Conservation (phyloP, 2,329 filamentous ascomycete species). For the Trichophyton benhamiae region DNA sequence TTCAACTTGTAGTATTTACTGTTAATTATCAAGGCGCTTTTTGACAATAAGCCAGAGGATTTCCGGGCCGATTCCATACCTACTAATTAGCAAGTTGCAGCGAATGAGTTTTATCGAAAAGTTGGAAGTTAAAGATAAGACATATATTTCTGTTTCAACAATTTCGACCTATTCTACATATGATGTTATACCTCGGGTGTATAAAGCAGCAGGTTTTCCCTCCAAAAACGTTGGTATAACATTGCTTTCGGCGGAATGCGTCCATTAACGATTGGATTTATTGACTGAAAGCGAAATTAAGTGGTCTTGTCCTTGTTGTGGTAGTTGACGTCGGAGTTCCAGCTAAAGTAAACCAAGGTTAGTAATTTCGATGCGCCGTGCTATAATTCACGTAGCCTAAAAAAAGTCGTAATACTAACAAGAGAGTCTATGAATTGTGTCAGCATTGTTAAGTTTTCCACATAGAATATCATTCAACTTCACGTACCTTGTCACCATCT, state of each 20-base stretch:
- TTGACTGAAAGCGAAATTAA: slow-evolving; percentile 19
- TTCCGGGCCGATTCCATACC: no score
- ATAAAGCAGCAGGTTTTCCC: background rate
- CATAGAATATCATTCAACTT: background rate
- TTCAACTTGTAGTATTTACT: background rate
- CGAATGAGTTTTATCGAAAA: background rate
- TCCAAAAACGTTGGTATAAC: background rate
- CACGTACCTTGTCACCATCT: slow-evolving; percentile 78
- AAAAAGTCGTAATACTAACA: background rate
- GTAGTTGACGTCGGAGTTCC: slow-evolving; percentile 93
- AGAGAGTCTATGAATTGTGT: background rate
- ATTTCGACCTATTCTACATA: slow-evolving; percentile 3
- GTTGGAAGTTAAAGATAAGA: background rate
- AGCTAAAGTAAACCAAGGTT: slow-evolving; percentile 42
- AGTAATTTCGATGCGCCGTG: slow-evolving; percentile 4
- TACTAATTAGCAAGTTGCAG: background rate
- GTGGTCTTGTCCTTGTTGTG: slow-evolving; percentile 75
- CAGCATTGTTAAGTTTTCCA: background rate
- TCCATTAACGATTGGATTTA: background rate
- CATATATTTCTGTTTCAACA: slow-evolving; percentile 4
- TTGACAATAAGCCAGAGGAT: no score
- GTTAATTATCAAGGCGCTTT: no score
- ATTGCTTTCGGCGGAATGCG: background rate
- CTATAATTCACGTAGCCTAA: background rate
- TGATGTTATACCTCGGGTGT: background rate